phyloP scores from a whole-genome alignment of 768 basidiomycete species.

The Tephrocybe sp. region DNA sequence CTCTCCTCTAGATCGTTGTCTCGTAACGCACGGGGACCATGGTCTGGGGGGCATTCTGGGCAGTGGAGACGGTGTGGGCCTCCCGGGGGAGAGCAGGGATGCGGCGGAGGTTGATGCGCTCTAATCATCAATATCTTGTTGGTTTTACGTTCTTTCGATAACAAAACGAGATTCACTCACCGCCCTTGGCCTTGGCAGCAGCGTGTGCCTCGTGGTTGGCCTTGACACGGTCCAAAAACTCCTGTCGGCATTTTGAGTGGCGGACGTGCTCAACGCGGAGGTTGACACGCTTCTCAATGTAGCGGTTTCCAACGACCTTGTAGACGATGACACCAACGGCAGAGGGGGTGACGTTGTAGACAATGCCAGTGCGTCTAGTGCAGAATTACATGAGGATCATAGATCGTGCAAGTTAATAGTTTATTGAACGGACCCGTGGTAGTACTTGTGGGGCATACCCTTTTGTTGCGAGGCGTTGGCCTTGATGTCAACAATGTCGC shows the following conservation, averaged over 20 bases:
- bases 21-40: conserved; percentile 93
- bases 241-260: conserved; percentile 97
- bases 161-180: conserved; percentile 41
- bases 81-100: conserved; percentile 80
- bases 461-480: conserved; percentile 99
- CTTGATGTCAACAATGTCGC: conserved; percentile 99
- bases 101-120: conserved; percentile 82
- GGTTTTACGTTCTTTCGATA: neutral
- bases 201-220: conserved; percentile 79
- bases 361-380: conserved; percentile 88
- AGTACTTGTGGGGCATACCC: conserved; percentile 99
- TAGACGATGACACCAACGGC: conserved; percentile 96
- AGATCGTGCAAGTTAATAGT: neutral
- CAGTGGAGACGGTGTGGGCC: conserved; percentile 67
- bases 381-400: conserved; percentile 3
- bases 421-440: conserved; percentile 75
- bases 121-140: conserved; percentile 32
- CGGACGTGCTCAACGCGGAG: conserved; percentile 92
- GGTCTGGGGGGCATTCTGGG: conserved; percentile 85
- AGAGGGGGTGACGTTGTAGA: conserved; percentile 96
- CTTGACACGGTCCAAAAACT: conserved; percentile 96
- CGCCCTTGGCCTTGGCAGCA: conserved; percentile 88
- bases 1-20: conserved; percentile 80
- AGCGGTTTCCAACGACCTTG: conserved; percentile 99
- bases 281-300: conserved; percentile 99